These are phyloP conservation scores for Geranium brycei DNA, from an alignment of 345 rosid genomes.

Conservation along the genomic window DNA sequence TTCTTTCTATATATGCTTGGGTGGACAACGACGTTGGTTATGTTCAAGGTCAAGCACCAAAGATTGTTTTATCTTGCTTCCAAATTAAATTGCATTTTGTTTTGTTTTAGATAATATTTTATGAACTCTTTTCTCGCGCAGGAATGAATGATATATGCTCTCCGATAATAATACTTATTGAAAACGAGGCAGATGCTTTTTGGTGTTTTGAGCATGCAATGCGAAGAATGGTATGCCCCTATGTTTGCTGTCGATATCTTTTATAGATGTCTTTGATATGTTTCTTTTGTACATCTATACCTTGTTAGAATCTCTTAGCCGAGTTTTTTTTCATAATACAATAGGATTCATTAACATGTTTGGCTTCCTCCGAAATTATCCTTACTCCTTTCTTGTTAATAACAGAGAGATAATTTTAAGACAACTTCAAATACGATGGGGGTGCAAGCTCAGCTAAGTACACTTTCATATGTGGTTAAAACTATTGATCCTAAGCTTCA, in stretches of 20 bases:
- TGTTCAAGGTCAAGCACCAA: conserved; percentile 49
- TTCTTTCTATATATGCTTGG: conserved; percentile 82
- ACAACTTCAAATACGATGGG: conserved; percentile 60
- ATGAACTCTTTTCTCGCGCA: conserved; percentile 17
- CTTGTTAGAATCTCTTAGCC: background rate
- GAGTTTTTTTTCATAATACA: too few species aligned
- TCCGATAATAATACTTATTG: conserved; percentile 78
- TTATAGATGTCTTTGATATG: too few species aligned
- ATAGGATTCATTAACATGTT: too few species aligned
- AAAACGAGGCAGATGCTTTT: conserved; percentile 87
- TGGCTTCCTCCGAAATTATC: conserved; percentile 3
- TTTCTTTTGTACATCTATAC: background rate
- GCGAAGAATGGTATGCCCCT: conserved; percentile 52
- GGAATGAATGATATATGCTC: conserved; percentile 98
- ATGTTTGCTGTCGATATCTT: too few species aligned
- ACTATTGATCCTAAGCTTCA: conserved; percentile 88
- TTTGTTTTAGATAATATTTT: conserved; percentile 1
- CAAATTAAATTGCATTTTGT: background rate
- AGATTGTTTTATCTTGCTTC: background rate
- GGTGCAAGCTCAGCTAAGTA: conserved; percentile 74
- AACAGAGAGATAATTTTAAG: conserved; percentile 87
- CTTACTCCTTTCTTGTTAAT: conserved; percentile 9
- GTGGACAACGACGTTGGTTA: conserved; percentile 79
- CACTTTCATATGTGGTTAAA: conserved; percentile 73
- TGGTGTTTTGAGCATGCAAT: conserved; percentile 94